These are phyloP conservation scores for Diaporthe ilicicola DNA, from an alignment of 2,329 filamentous ascomycete species.

Conservation along the genomic window DNA sequence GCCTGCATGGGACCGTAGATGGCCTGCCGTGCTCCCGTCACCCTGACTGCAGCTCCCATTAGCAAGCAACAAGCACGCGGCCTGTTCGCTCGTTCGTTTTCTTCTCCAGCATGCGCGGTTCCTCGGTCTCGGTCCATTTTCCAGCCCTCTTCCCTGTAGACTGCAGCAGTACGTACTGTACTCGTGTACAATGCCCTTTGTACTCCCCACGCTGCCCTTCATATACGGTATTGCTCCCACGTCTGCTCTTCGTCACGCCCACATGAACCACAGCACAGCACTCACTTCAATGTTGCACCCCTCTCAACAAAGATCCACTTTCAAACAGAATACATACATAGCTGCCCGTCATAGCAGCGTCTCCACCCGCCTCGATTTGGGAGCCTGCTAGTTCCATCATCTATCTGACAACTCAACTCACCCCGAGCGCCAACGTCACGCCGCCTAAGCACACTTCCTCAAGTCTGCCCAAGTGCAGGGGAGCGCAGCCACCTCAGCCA, in stretches of 20 bases:
- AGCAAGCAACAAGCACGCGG: slow-evolving; percentile 7
- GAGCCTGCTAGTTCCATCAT: background rate
- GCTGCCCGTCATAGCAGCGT: slow-evolving; percentile 10
- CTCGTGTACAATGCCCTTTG: slow-evolving; percentile 7
- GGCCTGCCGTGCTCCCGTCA: slow-evolving; percentile 11
- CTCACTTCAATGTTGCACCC: slow-evolving; percentile 5
- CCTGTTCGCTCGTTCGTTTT: slow-evolving; percentile 21
- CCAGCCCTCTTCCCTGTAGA: slow-evolving; percentile 10
- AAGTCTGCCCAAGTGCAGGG: slow-evolving; percentile 20
- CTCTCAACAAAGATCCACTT: slow-evolving; percentile 21
- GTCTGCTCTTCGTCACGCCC: slow-evolving; percentile 14
- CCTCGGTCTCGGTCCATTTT: slow-evolving; percentile 26
- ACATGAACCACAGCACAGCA: slow-evolving; percentile 13
- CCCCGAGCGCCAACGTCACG: background rate
- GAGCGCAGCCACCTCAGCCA: slow-evolving; percentile 22
- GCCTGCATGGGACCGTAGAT: background rate
- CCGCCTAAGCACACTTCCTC: slow-evolving; percentile 2
- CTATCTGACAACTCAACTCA: slow-evolving; percentile 15
- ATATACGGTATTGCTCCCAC: slow-evolving; percentile 26
- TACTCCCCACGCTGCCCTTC: slow-evolving; percentile 22
- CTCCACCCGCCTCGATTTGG: slow-evolving; percentile 25
- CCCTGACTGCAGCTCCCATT: slow-evolving; percentile 15
- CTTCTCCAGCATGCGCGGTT: slow-evolving; percentile 9
- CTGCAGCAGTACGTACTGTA: background rate
- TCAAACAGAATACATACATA: slow-evolving; percentile 13